Base-by-base conservation (phyloP, 345 rosid genomes). In the Syzygium jambos region DNA sequence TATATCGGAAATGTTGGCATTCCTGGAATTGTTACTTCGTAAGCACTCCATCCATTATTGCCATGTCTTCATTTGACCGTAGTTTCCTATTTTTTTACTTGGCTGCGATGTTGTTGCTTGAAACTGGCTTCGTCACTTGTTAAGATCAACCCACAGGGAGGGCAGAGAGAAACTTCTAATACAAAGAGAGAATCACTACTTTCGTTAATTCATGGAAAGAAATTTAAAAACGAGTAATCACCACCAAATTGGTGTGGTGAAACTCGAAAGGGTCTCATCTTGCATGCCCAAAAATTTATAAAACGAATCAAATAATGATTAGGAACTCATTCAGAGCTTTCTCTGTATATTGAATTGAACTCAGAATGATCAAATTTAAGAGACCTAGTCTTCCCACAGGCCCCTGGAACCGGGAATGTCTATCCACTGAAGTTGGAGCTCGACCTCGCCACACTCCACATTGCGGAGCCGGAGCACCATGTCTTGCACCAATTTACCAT, bases 361-460 rank as follows among this genome's bases (percentile, higher is more conserved):
- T 17, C 3, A 23, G 13, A 68, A 34, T 68, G 41, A 68, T 68
- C 43, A 68, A 49, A 43, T 51, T 27, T 51, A 56, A 83, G 38
- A 83, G 85, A 51, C 22, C 38, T 43, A 46, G 55, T 27, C 55
- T 11, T 30, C 77, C 59, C 53, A 78, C 27, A 78, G 46, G 29
- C 89, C 87, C 87, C 85, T 78, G 21, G 87, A 78, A 17, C 89
- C 85, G 4, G 88, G 73, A 54, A 92, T 85, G 15, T 91, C 90
- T 29, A 93, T 89, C 93, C 94, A 93, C 52, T 88, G 89, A 43
- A 91, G 89, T 78, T 89, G 89, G 63, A 91, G 87, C 68, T 93
- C 92, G 27, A 90, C 90, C 85, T 88, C 87, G 1, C 89, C 89
- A 10, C 82, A 30, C 83, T 88, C 87, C 46, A 88, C 89, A 23